phyloP scores from a whole-genome alignment of 129 eudicot genomes.

The Helianthus annuus region HanXRQr2.0-SUNRISE NC_035438.2:41090421-41090920 shows the following conservation, averaged over 20 bases:
- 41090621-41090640: constrained; percentile 33
- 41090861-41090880: too few relatives aligned
- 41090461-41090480: constrained; percentile 47
- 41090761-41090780: too few relatives aligned
- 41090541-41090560: constrained; percentile 41
- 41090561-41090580: constrained; percentile 42
- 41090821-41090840: too few relatives aligned
- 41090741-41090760: too few relatives aligned
- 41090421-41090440: constrained; percentile 45
- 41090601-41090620: constrained; percentile 20
- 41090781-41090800: too few relatives aligned
- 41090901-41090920: too few relatives aligned
- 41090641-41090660: constrained; percentile 40
- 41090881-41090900: too few relatives aligned
- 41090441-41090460: constrained; percentile 56
- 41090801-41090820: too few relatives aligned
- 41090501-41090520: constrained; percentile 33
- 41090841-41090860: too few relatives aligned
- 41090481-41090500: constrained; percentile 41
- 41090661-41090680: constrained; percentile 38
- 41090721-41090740: too few relatives aligned
- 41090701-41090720: too few relatives aligned
- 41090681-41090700: constrained; percentile 56
- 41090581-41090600: constrained; percentile 39
- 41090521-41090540: constrained; percentile 51